These are phyloP conservation scores for Fusarium coffeatum DNA, from an alignment of 2,329 filamentous ascomycete species.

Conservation along the genomic window DNA sequence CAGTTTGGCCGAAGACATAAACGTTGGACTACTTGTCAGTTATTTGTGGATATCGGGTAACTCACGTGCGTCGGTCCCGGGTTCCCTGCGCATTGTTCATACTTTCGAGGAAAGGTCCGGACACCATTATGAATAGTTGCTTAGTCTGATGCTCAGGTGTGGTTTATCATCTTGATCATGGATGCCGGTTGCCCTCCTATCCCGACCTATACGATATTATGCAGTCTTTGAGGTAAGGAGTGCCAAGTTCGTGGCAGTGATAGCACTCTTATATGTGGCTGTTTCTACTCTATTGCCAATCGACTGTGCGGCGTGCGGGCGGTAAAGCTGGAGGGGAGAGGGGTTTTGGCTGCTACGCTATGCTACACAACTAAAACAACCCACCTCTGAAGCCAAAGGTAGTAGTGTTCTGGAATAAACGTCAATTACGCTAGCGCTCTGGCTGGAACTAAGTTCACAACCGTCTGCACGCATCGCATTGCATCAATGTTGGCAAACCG, in stretches of 20 bases:
- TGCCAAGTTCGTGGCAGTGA: neutral
- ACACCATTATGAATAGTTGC: neutral
- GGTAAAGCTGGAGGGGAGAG: neutral
- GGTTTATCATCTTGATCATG: neutral
- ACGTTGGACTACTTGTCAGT: neutral
- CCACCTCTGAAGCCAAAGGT: slow-evolving; percentile 9
- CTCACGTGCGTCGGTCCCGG: slow-evolving; percentile 6
- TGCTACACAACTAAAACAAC: neutral
- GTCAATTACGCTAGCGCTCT: slow-evolving; percentile 32
- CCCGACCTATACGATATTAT: neutral
- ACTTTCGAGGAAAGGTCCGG: neutral
- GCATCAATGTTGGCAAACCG: slow-evolving; percentile 30
- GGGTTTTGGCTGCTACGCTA: slow-evolving; percentile 1
- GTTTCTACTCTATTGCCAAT: neutral
- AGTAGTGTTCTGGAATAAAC: slow-evolving; percentile 42
- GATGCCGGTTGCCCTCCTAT: neutral
- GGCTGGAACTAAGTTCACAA: slow-evolving; percentile 13
- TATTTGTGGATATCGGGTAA: slow-evolving; percentile 5
- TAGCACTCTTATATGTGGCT: neutral
- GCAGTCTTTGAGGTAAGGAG: neutral
- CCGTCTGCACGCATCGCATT: slow-evolving; percentile 12
- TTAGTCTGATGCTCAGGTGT: neutral
- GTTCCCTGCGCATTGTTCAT: neutral
- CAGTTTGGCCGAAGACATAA: slow-evolving; percentile 4
- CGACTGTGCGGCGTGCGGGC: neutral